Evolutionary conservation across 331 rosid genomes (phyloP), one percentile per base, ranked within the genome.

Genomic region (Pyracantha coccinea): DNA sequence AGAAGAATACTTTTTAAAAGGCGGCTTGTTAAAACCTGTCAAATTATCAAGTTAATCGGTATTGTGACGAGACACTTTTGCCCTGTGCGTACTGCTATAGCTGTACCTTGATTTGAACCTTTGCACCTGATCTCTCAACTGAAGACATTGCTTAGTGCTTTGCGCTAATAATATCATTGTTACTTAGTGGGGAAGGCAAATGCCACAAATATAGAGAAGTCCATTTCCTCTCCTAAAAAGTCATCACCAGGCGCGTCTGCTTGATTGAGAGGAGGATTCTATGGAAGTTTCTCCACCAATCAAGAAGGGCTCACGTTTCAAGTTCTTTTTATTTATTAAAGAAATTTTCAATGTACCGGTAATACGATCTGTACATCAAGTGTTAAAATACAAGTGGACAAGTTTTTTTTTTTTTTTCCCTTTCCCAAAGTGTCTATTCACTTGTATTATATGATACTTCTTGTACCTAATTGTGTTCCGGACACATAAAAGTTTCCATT

Each of bases 401-500:
- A 0, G 17, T 50, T 2, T 10, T 3, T 0, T 1, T 31, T 28
- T 35, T 9, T 2, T 35, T 35, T 8, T 7, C 4, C 9, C 7
- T 2, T 2, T 8, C n/a, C n/a, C 0, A 38, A 50, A 50, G 10
- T 50, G 55, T 17, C 0, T 0, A 47, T 16, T 16, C 0, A 47
- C 8, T 47, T 47, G n/a, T 15, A 47, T 47, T 47, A 47, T 47
- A 47, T 47, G 8, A 47, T 8, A 47, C 1, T 47, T 47, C 1
- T 0, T 47, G 3, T 1, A 16, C 7, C 0, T 6, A 15, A 0
- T 47, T 15, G 8, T 47, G 0, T 47, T 16, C 0, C 7, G 0
- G 0, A 0, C n/a, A 15, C 3, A 0, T 47, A 16, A 2, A 47
- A 47, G n/a, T 47, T 47, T 47, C n/a, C 8, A 47, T 47, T 47